Percentiles rank a stretch among this genome's conserved stretches.
These are phyloP conservation scores for Paracorniculantispora psalliotae DNA, from an alignment of 2,329 filamentous ascomycete species.

Conservation along the genomic window DNA sequence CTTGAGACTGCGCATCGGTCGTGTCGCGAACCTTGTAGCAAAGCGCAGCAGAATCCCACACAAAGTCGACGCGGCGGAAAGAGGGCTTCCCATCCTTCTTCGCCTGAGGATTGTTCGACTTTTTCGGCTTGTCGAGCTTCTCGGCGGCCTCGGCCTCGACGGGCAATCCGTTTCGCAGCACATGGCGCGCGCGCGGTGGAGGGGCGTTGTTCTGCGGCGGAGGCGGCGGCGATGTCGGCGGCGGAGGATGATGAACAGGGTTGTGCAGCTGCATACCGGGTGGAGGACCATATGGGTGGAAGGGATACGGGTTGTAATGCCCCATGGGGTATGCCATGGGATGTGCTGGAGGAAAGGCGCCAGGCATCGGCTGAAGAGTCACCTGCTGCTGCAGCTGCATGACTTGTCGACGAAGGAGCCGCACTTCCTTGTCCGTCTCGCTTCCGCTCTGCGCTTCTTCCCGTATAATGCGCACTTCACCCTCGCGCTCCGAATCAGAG, in stretches of 20 bases:
- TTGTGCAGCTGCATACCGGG: background rate
- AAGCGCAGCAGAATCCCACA: slow-evolving; percentile 48
- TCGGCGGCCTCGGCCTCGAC: slow-evolving; percentile 15
- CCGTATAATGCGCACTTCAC: slow-evolving; percentile 14
- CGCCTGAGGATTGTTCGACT: slow-evolving; percentile 18
- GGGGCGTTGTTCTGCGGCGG: background rate
- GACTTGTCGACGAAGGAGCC: slow-evolving; percentile 25
- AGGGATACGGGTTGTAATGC: background rate
- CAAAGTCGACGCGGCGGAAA: slow-evolving; percentile 49
- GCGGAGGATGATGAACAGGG: background rate
- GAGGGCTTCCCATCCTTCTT: slow-evolving; percentile 25
- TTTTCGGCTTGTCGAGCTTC: no score
- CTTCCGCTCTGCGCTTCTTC: slow-evolving; percentile 18
- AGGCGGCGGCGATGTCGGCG: slow-evolving; percentile 1
- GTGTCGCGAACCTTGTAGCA: slow-evolving; percentile 53
- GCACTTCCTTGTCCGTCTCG: background rate
- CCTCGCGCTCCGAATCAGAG: slow-evolving; percentile 19
- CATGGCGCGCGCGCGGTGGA: background rate
- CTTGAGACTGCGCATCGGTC: slow-evolving; percentile 35
- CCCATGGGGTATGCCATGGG: background rate
- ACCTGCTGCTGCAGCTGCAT: slow-evolving; percentile 24
- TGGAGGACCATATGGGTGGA: background rate
- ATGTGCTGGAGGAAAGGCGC: background rate
- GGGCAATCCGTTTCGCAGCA: background rate
- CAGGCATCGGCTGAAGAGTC: slow-evolving; percentile 19